These are phyloP conservation scores for Starmera pachycereana DNA, from an alignment of 805 yeast genomes.

Conservation along the genomic window DNA sequence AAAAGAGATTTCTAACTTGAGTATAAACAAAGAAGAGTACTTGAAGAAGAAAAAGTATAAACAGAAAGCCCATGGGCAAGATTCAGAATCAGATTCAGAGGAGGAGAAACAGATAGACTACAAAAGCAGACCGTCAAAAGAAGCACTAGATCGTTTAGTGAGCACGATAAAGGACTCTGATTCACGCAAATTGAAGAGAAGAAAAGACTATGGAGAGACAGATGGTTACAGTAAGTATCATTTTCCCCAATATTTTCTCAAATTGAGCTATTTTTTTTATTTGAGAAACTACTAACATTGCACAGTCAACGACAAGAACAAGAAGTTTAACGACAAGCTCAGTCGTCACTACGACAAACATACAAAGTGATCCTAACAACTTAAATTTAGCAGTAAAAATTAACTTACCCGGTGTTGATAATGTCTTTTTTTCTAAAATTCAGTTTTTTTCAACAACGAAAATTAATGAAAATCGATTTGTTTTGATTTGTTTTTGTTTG, in stretches of 20 bases:
- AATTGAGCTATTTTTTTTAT: not conserved
- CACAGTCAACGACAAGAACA: slow-evolving; percentile 55
- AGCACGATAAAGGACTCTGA: slow-evolving; percentile 12
- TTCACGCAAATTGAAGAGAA: slow-evolving; percentile 24
- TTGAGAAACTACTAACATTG: no score
- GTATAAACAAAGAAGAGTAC: slow-evolving; percentile 33
- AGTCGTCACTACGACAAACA: slow-evolving; percentile 43
- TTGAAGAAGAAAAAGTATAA: slow-evolving; percentile 24
- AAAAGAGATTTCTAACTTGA: slow-evolving; percentile 35
- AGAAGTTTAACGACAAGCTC: slow-evolving; percentile 62
- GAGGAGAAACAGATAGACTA: slow-evolving; percentile 15
- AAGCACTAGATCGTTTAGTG: slow-evolving; percentile 24
- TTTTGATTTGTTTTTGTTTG: not conserved
- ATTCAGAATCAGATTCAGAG: slow-evolving; percentile 9
- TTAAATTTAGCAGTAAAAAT: no score
- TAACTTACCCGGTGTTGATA: not conserved
- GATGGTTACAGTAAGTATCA: slow-evolving; percentile 21
- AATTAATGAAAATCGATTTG: not conserved
- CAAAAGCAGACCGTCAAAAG: slow-evolving; percentile 27
- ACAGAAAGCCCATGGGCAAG: slow-evolving; percentile 4
- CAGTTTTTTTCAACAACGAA: not conserved
- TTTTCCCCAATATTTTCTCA: not conserved
- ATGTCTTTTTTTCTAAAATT: not conserved
- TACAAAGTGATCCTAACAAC: slow-evolving; percentile 8
- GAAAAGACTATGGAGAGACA: slow-evolving; percentile 26